Base-by-base conservation (phyloP, 202 grass and related monocot species). In the Brachypodium distachyon region DNA sequence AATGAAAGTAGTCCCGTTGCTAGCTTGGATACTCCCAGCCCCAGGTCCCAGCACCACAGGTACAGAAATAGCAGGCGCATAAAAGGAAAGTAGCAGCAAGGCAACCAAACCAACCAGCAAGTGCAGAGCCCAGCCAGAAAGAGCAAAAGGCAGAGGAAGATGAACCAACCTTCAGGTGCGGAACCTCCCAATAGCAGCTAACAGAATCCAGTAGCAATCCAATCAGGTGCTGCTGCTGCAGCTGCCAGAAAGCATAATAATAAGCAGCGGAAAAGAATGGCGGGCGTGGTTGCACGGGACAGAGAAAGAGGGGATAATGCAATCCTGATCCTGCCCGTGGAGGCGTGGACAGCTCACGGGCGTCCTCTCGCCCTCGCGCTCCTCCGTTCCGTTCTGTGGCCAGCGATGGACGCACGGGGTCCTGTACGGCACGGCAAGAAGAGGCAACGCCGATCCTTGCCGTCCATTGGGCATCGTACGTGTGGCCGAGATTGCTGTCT, bases 251-350 rank as follows among this genome's bases (percentile, higher is more conserved):
- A 56, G 70, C 22, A 39, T n/a, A 28, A 22, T 39, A 31, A 58
- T n/a, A n/a, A 57, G 85, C 66, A 67, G 85, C 33, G 1, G 42
- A 29, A 28, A 33, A 57, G 38, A 31, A 43, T 39, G 40, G 55
- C 54, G 27, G 72, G 53, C 26, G 38, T 25, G 22, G 47, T n/a
- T n/a, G n/a, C n/a, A n/a, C n/a, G n/a, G n/a, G n/a, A n/a, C 6
- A 17, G 48, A 12, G 22, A 40, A 58, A 67, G 51, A 73, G 67
- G 48, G 60, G 80, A 83, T 83, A 83, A 61, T 67, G 60, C 85
- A 73, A 78, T 83, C 74, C 79, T 42, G 46, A 78, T 83, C 74
- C 79, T 42, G 46, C 84, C 78, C 72, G 73, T 82, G 84, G 47
- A n/a, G 46, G 63, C 72, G 73, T 82, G 84, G 47, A n/a, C 55